Evolutionary conservation across 2,329 filamentous ascomycete species (phyloP), one percentile per base, ranked within the genome.

Genomic region (Verticillium tricorpus): DNA sequence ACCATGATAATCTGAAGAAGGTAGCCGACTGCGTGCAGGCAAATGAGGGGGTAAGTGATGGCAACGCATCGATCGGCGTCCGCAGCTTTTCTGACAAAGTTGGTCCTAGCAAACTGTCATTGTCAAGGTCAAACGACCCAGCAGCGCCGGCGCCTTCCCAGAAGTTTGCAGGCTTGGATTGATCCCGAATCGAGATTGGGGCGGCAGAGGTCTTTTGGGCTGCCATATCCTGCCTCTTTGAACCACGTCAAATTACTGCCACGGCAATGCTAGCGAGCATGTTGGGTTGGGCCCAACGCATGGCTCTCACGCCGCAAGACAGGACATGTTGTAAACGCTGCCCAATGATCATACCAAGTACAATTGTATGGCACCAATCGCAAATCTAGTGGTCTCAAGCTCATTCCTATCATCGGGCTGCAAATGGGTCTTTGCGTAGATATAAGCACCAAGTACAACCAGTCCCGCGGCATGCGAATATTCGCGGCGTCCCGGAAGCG

Each of bases 11-110:
- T 68, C 83, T 99, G 55, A 86, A 84, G 67, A 95, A 89, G 76
- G 90, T 99, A 22, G 92, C 89, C n/a, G 90, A 97, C 72, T 89
- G 90, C 62, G 94, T 99, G 1, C 89, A 93, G 71, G 90, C 90
- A 66, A 97, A 92, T 70, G 91, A 97, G 82, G 92, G 89, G 66
- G 93, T 96, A 84, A 80, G 90, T 85, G 31, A 40, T 37, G 5
- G 2, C 22, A 40, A 22, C 25, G 39, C 17, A 28, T 34, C 9
- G 22, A 55, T 63, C 57, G 61, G 65, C 28, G 28, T 28, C 45
- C 32, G 55, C 58, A 35, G 25, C 15, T n/a, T 5, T 52, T 37
- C 56, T 60, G 54, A 14, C 12, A 57, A 37, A 34, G 50, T 37
- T 28, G 40, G 19, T 19, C 17, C 59, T 69, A 95, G 91, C 84